Conservation (phyloP, 2,329 filamentous ascomycete species). For the Fusarium sp. region DNA sequence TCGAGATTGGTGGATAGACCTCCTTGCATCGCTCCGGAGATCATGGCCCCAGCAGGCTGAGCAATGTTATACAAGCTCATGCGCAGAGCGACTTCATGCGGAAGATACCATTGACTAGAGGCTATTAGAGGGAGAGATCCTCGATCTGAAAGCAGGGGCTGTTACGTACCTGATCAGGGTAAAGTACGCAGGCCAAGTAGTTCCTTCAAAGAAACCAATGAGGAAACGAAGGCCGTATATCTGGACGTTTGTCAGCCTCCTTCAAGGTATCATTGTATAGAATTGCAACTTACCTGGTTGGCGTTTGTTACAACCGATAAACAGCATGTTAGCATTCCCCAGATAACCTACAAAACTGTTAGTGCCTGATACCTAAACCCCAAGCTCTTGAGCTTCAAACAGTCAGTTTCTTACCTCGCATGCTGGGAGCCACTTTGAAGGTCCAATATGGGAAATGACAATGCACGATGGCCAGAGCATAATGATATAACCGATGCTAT, state of each 20-base stretch:
- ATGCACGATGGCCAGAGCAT: conserved; percentile 31
- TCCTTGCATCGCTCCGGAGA: conserved; percentile 30
- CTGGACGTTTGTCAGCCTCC: not conserved
- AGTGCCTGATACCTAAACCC: not conserved
- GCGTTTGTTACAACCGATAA: not conserved
- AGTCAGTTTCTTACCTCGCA: conserved; percentile 8
- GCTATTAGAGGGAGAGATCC: too few species aligned
- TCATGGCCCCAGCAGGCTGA: conserved; percentile 25
- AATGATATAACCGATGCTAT: conserved; percentile 27
- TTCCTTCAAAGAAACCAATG: conserved; percentile 26
- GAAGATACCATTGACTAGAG: not conserved
- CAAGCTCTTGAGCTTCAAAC: too few species aligned
- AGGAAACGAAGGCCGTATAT: conserved; percentile 25
- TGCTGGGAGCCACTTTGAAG: conserved; percentile 19
- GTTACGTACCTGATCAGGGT: conserved; percentile 30
- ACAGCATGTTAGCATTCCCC: not conserved
- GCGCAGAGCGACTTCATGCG: not conserved
- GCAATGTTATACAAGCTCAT: conserved; percentile 30
- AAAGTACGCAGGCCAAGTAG: conserved; percentile 28
- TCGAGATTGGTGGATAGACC: conserved; percentile 20
- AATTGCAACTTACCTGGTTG: not conserved
- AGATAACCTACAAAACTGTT: not conserved
- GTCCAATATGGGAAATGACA: conserved; percentile 24
- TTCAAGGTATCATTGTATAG: not conserved
- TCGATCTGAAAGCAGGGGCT: too few species aligned